Percentiles rank a stretch among this genome's conserved stretches.
Conservation (phyloP, 1,284 basidiomycete species). For the Peniophora sp. region DNA sequence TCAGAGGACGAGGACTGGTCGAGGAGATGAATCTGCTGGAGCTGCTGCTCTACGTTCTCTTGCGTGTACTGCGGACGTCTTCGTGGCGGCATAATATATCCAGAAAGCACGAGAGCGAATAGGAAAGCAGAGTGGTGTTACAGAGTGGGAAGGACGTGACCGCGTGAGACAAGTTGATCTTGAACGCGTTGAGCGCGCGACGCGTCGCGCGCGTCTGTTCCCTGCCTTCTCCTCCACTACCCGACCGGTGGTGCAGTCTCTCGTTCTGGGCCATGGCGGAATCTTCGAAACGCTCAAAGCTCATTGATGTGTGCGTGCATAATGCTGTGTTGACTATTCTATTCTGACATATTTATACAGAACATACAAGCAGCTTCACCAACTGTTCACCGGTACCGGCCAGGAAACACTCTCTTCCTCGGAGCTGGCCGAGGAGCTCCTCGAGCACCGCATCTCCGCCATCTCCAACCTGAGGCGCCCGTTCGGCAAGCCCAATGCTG, state of each 20-base stretch:
- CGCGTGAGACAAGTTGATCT: not conserved
- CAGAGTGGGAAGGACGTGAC: not conserved
- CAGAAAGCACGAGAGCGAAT: not conserved
- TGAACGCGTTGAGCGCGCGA: not conserved
- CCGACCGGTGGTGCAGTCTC: slow-evolving; percentile 5
- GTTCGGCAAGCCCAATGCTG: slow-evolving; percentile 59
- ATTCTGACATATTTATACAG: slow-evolving; percentile 23
- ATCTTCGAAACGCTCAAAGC: slow-evolving; percentile 38
- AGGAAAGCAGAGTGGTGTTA: not conserved
- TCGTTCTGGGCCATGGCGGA: too few relatives aligned
- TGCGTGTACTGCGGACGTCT: slow-evolving; percentile 68
- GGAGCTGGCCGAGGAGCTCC: slow-evolving; percentile 45
- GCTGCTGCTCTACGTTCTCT: slow-evolving; percentile 75
- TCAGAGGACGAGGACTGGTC: slow-evolving; percentile 82
- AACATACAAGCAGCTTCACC: slow-evolving; percentile 60
- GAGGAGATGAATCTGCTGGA: slow-evolving; percentile 81
- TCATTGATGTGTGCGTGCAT: slow-evolving; percentile 46
- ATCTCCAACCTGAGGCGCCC: slow-evolving; percentile 49
- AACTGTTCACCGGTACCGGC: slow-evolving; percentile 38
- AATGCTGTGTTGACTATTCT: not conserved
- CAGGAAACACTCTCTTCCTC: slow-evolving; percentile 49
- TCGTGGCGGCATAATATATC: slow-evolving; percentile 56
- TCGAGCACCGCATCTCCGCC: slow-evolving; percentile 47
- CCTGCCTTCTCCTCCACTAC: not conserved
- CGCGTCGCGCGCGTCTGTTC: not conserved